phyloP scores from a whole-genome alignment of 2,329 filamentous ascomycete species.

The Verticillium nubilum region DNA sequence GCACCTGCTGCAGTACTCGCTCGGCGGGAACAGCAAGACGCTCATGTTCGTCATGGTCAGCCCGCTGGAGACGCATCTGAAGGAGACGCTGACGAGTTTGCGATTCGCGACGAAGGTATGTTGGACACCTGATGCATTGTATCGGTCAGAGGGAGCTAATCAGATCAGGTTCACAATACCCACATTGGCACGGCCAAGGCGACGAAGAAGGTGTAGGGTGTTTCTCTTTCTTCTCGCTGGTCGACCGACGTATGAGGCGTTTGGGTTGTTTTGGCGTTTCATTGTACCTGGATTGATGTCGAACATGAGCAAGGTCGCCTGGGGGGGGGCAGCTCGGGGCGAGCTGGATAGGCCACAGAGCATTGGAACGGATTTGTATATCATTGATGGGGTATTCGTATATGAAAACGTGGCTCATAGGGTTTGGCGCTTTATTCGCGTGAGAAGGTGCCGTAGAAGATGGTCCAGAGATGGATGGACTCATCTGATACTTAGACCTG shows the following conservation, averaged over 20 bases:
- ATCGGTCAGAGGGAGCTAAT: too few species aligned
- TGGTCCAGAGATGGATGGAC: too few species aligned
- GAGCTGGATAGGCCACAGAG: not conserved
- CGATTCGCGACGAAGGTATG: conserved; percentile 90
- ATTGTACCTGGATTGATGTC: not conserved
- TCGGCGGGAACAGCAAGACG: conserved; percentile 94
- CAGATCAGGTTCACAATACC: conserved; percentile 68
- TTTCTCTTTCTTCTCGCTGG: not conserved
- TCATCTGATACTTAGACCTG: too few species aligned
- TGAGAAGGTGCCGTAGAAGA: not conserved
- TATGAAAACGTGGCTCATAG: not conserved
- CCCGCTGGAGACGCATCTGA: conserved; percentile 82
- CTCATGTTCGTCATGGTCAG: conserved; percentile 99
- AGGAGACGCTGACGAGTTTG: conserved; percentile 89
- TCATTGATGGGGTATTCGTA: not conserved
- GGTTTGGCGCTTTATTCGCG: not conserved
- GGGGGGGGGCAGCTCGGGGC: not conserved
- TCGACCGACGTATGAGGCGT: not conserved
- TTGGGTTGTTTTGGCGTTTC: not conserved
- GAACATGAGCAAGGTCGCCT: not conserved
- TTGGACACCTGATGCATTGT: too few species aligned
- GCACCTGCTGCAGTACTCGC: conserved; percentile 87
- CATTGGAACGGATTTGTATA: not conserved
- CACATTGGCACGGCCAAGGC: conserved; percentile 87
- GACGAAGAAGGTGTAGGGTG: conserved; percentile 47